Conservation (phyloP, 176 grass and related monocot species). For the Bolboschoenus planiculmis region DNA sequence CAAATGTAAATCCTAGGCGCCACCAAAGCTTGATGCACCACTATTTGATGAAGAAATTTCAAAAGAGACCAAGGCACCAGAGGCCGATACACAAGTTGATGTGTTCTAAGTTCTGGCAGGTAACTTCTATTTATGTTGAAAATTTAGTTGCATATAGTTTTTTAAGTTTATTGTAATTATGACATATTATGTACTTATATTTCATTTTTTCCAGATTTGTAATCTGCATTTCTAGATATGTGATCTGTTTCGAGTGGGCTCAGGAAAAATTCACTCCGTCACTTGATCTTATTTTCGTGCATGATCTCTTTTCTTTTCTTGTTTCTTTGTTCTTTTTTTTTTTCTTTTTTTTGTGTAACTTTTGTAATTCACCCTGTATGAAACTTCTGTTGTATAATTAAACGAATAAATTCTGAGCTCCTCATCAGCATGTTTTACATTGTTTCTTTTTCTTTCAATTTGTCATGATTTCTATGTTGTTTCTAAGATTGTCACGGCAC, state of each 20-base stretch:
- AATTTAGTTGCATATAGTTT: not conserved
- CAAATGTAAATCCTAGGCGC: slow-evolving; percentile 21
- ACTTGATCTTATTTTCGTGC: not conserved
- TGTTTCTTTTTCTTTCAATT: not conserved
- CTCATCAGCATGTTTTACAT: not conserved
- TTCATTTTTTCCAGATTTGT: not conserved
- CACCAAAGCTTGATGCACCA: slow-evolving; percentile 41
- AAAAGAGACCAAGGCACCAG: slow-evolving; percentile 7
- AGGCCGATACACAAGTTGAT: slow-evolving; percentile 25
- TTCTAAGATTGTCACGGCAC: not conserved
- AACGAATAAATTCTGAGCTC: not conserved
- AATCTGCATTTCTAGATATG: not conserved
- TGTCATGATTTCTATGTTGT: not conserved
- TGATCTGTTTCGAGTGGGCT: not conserved
- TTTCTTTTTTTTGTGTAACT: not conserved
- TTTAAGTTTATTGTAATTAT: not conserved
- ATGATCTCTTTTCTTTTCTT: not conserved
- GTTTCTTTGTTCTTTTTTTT: not conserved
- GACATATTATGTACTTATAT: not conserved
- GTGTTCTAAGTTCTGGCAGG: slow-evolving; percentile 36
- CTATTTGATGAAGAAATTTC: slow-evolving; percentile 16
- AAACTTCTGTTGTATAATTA: not conserved
- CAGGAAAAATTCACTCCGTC: not conserved
- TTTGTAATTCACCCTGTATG: not conserved
- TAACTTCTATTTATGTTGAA: slow-evolving; percentile 1